Evolutionary conservation across 2,329 filamentous ascomycete species (phyloP).

Genomic region (Fusarium hostae): DNA sequence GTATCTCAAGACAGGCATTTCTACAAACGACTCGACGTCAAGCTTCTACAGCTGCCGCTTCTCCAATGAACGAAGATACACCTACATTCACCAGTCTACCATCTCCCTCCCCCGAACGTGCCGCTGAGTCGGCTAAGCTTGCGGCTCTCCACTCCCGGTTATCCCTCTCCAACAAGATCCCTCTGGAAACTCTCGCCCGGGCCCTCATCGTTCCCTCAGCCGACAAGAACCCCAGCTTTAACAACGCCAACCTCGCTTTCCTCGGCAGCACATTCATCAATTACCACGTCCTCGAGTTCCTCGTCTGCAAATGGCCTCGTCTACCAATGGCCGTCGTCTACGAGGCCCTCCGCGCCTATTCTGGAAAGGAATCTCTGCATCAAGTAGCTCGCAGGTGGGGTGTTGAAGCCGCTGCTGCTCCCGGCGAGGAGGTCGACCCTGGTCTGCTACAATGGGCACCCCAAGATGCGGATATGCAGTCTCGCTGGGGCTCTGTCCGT

Average conservation of each 20-base stretch:
- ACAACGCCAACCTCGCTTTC: conserved; percentile 85
- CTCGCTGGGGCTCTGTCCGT: conserved; percentile 63
- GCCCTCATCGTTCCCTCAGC: conserved; percentile 88
- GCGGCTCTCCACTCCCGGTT: conserved; percentile 92
- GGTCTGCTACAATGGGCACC: conserved; percentile 84
- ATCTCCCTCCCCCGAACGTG: conserved; percentile 76
- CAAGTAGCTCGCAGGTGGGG: conserved; percentile 88
- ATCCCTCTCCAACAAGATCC: conserved; percentile 81
- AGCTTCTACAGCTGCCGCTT: conserved; percentile 49
- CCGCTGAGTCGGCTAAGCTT: conserved; percentile 84
- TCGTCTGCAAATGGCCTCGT: conserved; percentile 89
- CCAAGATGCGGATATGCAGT: conserved; percentile 58
- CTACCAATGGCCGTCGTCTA: conserved; percentile 90
- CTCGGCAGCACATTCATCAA: conserved; percentile 85
- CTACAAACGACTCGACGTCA: conserved; percentile 35
- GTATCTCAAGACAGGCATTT: conserved; percentile 39
- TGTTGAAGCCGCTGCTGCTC: conserved; percentile 85
- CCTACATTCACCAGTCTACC: conserved; percentile 60
- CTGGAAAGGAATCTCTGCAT: conserved; percentile 78
- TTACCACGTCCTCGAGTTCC: conserved; percentile 89
- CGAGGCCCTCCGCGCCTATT: conserved; percentile 85
- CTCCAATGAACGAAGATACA: conserved; percentile 39
- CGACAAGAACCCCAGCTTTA: conserved; percentile 82
- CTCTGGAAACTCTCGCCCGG: conserved; percentile 85
- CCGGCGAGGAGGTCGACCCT: conserved; percentile 90